phyloP scores from a whole-genome alignment of 139 green algal genomes.

The Coelastrella sp. region DNA sequence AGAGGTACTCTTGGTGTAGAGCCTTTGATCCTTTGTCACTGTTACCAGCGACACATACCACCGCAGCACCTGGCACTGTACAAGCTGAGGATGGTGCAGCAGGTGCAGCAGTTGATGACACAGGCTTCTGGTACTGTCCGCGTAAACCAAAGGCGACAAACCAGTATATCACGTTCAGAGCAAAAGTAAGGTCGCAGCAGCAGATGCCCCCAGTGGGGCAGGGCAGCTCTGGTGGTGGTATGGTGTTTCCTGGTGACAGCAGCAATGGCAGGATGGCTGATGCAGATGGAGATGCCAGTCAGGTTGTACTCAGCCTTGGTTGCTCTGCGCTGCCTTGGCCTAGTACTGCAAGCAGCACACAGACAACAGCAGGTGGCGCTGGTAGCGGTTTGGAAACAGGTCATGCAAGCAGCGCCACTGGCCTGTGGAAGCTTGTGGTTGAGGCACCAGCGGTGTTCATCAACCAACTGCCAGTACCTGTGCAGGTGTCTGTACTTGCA shows the following conservation, averaged over 20 bases:
- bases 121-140: conserved; percentile 52
- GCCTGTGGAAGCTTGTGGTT: conserved; percentile 64
- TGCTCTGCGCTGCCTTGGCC: conserved; percentile 23
- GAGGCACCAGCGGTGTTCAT: conserved; percentile 62
- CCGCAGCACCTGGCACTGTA: conserved; percentile 11
- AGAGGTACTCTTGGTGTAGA: conserved; percentile 29
- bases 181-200: not conserved
- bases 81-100: not conserved
- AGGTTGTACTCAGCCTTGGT: conserved; percentile 3
- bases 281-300: too few relatives aligned
- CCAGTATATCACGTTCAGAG: conserved; percentile 17
- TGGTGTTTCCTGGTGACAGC: too few relatives aligned
- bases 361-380: not conserved
- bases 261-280: too few relatives aligned
- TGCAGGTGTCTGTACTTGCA: conserved; percentile 47
- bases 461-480: conserved; percentile 72
- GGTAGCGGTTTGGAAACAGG: not conserved
- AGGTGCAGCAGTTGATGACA: not conserved
- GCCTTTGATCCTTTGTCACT: conserved; percentile 13
- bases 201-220: too few relatives aligned
- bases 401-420: not conserved
- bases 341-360: not conserved
- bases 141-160: not conserved
- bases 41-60: not conserved
- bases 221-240: too few relatives aligned